phyloP scores from a whole-genome alignment of 257 asterid genomes.

The Prunella vulgaris region DNA sequence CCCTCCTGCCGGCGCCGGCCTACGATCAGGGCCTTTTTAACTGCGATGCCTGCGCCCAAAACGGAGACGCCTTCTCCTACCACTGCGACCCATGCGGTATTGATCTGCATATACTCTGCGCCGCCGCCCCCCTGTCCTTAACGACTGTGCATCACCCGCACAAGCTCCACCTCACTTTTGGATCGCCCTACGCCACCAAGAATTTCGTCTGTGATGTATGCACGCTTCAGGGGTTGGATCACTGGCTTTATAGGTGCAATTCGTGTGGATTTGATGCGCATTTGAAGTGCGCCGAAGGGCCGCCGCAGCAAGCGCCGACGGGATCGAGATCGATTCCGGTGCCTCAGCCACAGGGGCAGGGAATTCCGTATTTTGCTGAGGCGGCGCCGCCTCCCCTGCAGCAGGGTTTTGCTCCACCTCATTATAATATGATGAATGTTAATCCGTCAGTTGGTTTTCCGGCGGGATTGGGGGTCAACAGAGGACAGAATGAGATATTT shows the following conservation, averaged over 20 bases:
- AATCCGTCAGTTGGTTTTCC: slow-evolving; percentile 17
- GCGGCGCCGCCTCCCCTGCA: slow-evolving; percentile 1
- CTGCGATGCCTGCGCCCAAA: slow-evolving; percentile 50
- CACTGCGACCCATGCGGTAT: slow-evolving; percentile 49
- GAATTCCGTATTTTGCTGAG: not conserved
- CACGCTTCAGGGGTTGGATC: slow-evolving; percentile 22
- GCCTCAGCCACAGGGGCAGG: slow-evolving; percentile 11
- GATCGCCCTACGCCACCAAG: slow-evolving; percentile 32
- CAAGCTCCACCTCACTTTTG: slow-evolving; percentile 36
- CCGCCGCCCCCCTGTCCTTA: slow-evolving; percentile 35
- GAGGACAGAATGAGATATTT: slow-evolving; percentile 6
- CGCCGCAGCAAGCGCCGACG: not conserved
- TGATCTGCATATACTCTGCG: slow-evolving; percentile 49
- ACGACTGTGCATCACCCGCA: slow-evolving; percentile 34
- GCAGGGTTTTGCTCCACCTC: not conserved
- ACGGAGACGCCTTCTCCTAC: slow-evolving; percentile 39
- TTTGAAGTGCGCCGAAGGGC: slow-evolving; percentile 40
- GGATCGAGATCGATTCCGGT: slow-evolving; percentile 23
- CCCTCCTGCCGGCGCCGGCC: slow-evolving; percentile 38
- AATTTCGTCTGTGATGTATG: slow-evolving; percentile 47
- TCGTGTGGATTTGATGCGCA: slow-evolving; percentile 56
- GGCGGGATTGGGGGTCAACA: not conserved
- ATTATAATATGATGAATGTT: not conserved
- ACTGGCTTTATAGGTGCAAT: slow-evolving; percentile 56
- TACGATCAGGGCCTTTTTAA: slow-evolving; percentile 33